A percentile compares a stretch with the other conserved stretches of the same genome.
Conservation (phyloP, 164 flowering plant species). For the Macadamia integrifolia region DNA sequence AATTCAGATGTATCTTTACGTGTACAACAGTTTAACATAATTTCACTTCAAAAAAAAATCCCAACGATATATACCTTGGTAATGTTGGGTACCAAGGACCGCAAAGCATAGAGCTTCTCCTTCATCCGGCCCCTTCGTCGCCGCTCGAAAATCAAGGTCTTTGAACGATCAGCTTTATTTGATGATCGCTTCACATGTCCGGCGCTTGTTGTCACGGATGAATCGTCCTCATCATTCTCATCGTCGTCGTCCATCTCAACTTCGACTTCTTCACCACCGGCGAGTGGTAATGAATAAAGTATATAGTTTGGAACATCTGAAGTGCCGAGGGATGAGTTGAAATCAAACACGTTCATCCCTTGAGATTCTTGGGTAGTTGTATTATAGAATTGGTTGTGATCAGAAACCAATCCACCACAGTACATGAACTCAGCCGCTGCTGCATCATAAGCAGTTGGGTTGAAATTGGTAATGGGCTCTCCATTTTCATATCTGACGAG, state of each 20-base stretch:
- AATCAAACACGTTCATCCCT: constrained; percentile 16
- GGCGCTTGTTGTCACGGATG: constrained; percentile 14
- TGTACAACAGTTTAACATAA: too few species aligned
- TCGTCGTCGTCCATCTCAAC: constrained; percentile 8
- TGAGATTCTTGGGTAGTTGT: too few species aligned
- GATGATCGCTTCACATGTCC: constrained; percentile 12
- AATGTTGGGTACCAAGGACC: constrained; percentile 82
- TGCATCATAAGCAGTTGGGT: constrained; percentile 3
- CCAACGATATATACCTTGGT: constrained; percentile 47
- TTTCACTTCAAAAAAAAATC: too few species aligned
- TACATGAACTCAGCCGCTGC: constrained; percentile 9
- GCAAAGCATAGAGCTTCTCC: constrained; percentile 77
- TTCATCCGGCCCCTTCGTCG: constrained; percentile 76
- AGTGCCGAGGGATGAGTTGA: background rate
- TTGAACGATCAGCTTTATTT: constrained; percentile 41
- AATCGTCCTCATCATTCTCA: constrained; percentile 36
- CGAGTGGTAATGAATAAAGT: constrained; percentile 8
- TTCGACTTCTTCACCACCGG: constrained; percentile 12
- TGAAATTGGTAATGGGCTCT: too few species aligned
- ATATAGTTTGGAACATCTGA: constrained; percentile 16
- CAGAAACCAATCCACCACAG: background rate
- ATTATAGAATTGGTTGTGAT: constrained; percentile 1
- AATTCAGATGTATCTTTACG: too few species aligned
- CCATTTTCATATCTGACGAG: constrained; percentile 34
- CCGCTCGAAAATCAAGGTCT: constrained; percentile 60